A percentile compares a stretch with the other conserved stretches of the same genome.
Evolutionary conservation across 106 monocot genomes (phyloP).

Genomic region (Dendrobium officinale): DNA sequence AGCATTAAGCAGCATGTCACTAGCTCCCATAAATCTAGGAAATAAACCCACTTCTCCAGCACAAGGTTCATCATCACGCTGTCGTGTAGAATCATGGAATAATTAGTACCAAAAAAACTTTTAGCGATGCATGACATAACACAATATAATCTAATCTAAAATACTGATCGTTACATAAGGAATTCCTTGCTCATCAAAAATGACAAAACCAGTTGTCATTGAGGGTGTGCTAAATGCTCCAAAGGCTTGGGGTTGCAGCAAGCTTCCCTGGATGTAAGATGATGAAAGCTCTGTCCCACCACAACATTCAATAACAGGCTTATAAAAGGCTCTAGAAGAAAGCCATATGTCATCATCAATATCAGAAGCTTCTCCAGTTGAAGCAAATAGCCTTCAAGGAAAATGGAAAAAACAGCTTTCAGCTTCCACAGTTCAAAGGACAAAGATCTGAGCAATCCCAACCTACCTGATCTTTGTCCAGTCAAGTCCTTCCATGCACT

Average conservation of each 20-base stretch:
- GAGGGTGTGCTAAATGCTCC: conserved; percentile 76
- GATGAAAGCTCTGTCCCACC: conserved; percentile 92
- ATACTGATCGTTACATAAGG: conserved; percentile 54
- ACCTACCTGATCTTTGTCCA: conserved; percentile 79
- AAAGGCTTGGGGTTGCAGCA: conserved; percentile 80
- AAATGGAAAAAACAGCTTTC: background rate
- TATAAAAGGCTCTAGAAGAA: conserved; percentile 64
- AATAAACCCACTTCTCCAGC: conserved; percentile 86
- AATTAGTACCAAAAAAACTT: background rate
- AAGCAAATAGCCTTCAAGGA: conserved; percentile 43
- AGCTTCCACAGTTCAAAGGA: background rate
- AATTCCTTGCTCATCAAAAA: conserved; percentile 61
- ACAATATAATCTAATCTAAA: background rate
- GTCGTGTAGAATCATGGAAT: conserved; percentile 1
- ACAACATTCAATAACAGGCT: conserved; percentile 82
- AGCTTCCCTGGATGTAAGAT: conserved; percentile 62
- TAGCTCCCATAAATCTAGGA: conserved; percentile 71
- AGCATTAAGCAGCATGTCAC: conserved; percentile 67
- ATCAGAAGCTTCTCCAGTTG: conserved; percentile 85
- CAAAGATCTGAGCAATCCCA: background rate
- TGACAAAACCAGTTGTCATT: conserved; percentile 77
- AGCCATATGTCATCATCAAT: conserved; percentile 90
- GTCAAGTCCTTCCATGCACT: conserved; percentile 80
- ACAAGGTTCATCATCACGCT: conserved; percentile 88
- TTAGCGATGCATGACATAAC: background rate